Evolutionary conservation across 2,329 filamentous ascomycete genomes (phyloP), one percentile per base, ranked within the genome.

Genomic region (Cytospora piceae): DNA sequence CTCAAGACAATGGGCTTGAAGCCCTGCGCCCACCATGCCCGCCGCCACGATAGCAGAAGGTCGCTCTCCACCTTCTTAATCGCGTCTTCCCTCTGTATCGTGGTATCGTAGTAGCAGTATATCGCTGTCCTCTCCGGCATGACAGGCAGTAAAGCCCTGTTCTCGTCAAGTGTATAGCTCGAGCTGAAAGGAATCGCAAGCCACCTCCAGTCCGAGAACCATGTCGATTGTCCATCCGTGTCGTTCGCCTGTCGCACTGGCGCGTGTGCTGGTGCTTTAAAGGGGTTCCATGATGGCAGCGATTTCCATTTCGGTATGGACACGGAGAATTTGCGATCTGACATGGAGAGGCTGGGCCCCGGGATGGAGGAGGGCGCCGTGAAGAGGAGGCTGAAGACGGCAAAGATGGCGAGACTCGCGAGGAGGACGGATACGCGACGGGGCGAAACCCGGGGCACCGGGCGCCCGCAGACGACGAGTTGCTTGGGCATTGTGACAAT

Each of bases 11-110:
- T 83, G 0, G 95, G 94, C 68, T 84, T 88, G 79, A 98, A 97
- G 14, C 94, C 95, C 72, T 96, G 88, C 0, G 94, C 93, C 92
- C 93, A 98, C 93, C 94, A 98, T 3, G 94, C 94, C 55, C 93
- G 86, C 67, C 94, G 86, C 95, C 95, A 98, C 61, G 91, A 90
- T 65, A 96, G 80, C 58, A 98, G 83, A 66, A 98, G 79, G 66
- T 89, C 85, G 73, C 90, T 90, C 75, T 97, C 92, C 4, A 92
- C 91, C 67, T 90, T 85, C 71, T 86, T 86, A 59, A 86, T 83
- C 22, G 85, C 84, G 58, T 85, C 82, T 37, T 90, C 85, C 76
- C 89, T 89, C 67, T 84, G 79, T 22, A 82, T 76, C 5, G 85
- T 87, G 14, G 86, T 81, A 73, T 97, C 93, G 75, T 96, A 97